A percentile compares a stretch with the other conserved stretches of the same genome.
Evolutionary conservation across 495 filamentous ascomycete species (phyloP).

Genomic region (Xylaria flabelliformis): DNA sequence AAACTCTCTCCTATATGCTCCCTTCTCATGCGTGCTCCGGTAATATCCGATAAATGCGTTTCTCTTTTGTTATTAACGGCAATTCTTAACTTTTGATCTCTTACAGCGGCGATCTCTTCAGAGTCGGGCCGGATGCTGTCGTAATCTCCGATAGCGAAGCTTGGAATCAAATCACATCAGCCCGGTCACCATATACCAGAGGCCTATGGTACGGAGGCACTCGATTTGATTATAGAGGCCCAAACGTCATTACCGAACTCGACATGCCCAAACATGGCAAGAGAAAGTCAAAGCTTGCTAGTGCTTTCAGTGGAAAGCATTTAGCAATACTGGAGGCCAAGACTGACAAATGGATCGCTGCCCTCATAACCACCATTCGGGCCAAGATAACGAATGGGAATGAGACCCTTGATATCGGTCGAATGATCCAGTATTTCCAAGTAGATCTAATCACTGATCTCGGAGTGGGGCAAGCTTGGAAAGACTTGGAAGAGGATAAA

Average conservation of each 20-base stretch:
- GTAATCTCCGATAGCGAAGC: neutral
- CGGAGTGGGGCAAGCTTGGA: neutral
- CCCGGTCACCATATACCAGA: neutral
- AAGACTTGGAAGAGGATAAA: constrained; percentile 1
- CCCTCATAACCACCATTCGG: constrained; percentile 3
- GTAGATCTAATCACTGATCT: constrained; percentile 10
- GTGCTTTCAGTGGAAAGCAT: constrained; percentile 11
- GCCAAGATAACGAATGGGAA: neutral
- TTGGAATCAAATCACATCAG: neutral
- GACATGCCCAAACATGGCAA: neutral
- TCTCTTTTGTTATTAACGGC: neutral
- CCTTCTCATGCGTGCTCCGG: neutral
- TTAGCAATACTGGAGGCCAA: neutral
- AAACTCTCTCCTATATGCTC: neutral
- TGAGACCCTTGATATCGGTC: constrained; percentile 12
- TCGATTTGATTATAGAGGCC: constrained; percentile 8
- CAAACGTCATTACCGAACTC: neutral
- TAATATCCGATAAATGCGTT: no score
- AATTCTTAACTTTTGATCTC: neutral
- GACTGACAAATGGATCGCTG: neutral
- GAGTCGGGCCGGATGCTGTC: constrained; percentile 13
- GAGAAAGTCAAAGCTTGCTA: neutral
- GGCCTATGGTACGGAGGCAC: neutral
- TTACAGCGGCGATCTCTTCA: neutral
- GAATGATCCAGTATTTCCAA: constrained; percentile 16